Evolutionary conservation across 352 stramenopile genomes (phyloP), one percentile per base, ranked within the genome.

Genomic region (Phytophthora agathidicida): DNA sequence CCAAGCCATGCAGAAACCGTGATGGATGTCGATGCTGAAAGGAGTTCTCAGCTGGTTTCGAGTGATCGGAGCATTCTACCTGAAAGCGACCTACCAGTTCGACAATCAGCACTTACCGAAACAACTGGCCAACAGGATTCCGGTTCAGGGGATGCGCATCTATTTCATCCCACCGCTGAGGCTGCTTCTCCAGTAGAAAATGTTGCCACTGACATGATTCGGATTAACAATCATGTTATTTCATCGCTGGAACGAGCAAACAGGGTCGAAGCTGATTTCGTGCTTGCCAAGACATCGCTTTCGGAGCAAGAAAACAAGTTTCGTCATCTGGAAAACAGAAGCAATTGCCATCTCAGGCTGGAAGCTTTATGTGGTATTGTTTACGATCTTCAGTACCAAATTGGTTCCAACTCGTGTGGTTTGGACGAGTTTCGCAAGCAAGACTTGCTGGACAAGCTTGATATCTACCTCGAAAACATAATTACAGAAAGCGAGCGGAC

Each of bases 171-270:
- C 6, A 35, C 10, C 11, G 30, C 26, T 20, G 19, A 37, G 26
- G n/a, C 24, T 27, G 5, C 11, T 17, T 13, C 36, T 32, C 36
- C 33, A 14, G 17, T 23, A 42, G 37, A 42, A 22, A 62, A 8
- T 39, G 16, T 60, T 19, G 41, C 45, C 23, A 80, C 43, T 3
- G 55, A 68, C 20, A 51, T 54, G 19, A 60, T 69, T 43, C 46
- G 51, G 7, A 74, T 69, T 19, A 83, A 79, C 23, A 67, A 65
- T 7, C 30, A 65, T 31, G 57, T 77, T 7, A 68, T 76, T 55
- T 46, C 56, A 28, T 75, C 73, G 14, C 47, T 83, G 33, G 49
- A 47, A 20, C 54, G 41, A 39, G 43, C 68, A 19, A 71, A 62
- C 27, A 38, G 48, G n/a, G 31, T 62, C 20, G 64, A 78, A 61